Base-by-base conservation (phyloP, 345 rosid species). In the Hypericum perforatum region DNA sequence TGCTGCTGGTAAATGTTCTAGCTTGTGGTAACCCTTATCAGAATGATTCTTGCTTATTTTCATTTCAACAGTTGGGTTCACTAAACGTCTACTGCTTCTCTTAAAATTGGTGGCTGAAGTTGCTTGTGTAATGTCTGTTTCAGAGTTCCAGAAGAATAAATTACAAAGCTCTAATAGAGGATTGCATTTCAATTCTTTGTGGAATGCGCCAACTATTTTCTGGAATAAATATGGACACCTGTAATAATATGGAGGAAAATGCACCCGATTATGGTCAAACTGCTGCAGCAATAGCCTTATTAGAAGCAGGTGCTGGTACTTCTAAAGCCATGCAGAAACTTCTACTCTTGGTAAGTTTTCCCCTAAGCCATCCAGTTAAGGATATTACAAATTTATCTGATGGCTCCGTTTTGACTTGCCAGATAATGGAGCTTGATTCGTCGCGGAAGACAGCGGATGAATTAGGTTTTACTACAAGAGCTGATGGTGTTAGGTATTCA, bases 341-440 rank as follows among this genome's bases (percentile, higher is more conserved):
- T 63, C 60, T 92, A 63, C 73, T 48, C 58, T 64, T 72, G 73
- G 97, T 82, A 64, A 74, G 59, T 46, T 39, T 22, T 37, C 43
- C 13, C 44, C 49, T 15, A 7, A 42, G 32, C 60, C 11, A 10
- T 41, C 15, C 0, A 43, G 10, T 56, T 37, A 2, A 53, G 41
- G 61, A 49, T 58, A 38, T 43, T 53, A 37, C 37, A 37, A 5
- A 29, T 8, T 63, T 49, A 12, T 9, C 47, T 37, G 1, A 43
- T 7, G 51, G 14, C 51, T 64, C 49, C 60, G 65, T 55, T 32
- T 53, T 32, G 57, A 46, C 39, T 43, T 54, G 47, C 45, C 64
- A 91, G 98, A 83, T 85, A 56, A 78, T 85, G 82, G 82, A 85
- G 62, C 86, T 92, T 63, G 97, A 92, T 64, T 41, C 41, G 16